Base-by-base conservation (phyloP, 2,329 filamentous ascomycete species). In the Colletotrichum spaethianum region DNA sequence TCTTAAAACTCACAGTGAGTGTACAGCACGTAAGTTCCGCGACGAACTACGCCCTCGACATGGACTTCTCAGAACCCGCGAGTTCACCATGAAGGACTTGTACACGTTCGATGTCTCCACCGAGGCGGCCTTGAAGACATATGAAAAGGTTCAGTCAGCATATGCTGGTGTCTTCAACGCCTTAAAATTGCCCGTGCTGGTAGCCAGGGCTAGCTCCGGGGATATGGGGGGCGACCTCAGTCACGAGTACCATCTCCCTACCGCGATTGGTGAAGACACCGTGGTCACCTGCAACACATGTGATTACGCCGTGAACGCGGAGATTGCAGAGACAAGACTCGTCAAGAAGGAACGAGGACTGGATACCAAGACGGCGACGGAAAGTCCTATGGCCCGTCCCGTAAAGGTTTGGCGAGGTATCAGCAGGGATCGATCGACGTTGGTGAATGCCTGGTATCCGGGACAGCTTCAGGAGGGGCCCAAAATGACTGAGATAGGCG, bases 1-100 rank as follows among this genome's bases (percentile, higher is more conserved):
- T 20, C 18, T 46, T 57, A 65, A 26, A 63, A 56, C 75, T 73
- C 48, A 64, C 33, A 50, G 44, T 12, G 28, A 4, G 42, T 9
- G 16, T n/a, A 9, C 73, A 94, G 93, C 94, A 38, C 90, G 96
- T 57, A 99, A 99, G 82, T 99, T 98, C 79, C 91, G 96, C 60
- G 96, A 99, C 83, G 96, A 99, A 82, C 89, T 93, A 68, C 89
- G 96, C 33, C 96, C 96, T 26, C 90, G 96, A 40, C 94, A 97
- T 76, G 96, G 96, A 16, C 86, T 99, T 2, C 86, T 99, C 11
- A 91, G 96, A 12, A 93, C 94, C 0, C 91, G 95, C 73, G 96
- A 99, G 78, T 99, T 99, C 77, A 84, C 94, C 76, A 99, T 99
- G 96, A 99, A 99, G 82, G 96, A 99, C 81, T 88, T 99, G 1